phyloP scores from a whole-genome alignment of 2,329 filamentous ascomycete species.

The Colletotrichum tamarilloi region DNA sequence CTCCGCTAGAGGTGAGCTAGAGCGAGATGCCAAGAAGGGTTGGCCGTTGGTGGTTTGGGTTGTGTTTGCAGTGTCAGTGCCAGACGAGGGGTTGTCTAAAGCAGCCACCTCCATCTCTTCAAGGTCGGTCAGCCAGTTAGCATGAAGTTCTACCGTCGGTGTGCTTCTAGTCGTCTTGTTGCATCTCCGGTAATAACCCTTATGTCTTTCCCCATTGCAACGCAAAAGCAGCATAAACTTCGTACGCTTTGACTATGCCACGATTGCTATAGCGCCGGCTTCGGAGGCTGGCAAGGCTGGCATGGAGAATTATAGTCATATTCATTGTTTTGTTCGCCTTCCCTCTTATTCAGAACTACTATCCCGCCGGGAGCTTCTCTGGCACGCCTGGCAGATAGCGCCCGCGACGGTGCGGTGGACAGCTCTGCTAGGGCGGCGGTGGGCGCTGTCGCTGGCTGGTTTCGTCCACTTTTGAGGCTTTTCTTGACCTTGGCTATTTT shows the following conservation, averaged over 20 bases:
- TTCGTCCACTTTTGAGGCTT: constrained; percentile 14
- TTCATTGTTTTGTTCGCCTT: not conserved
- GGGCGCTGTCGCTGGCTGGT: constrained; percentile 21
- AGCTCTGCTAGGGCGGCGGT: not conserved
- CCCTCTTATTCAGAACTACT: not conserved
- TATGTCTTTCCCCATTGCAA: not conserved
- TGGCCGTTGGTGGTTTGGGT: not conserved
- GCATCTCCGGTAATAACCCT: not conserved
- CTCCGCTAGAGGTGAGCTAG: not conserved
- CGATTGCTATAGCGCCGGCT: constrained; percentile 8
- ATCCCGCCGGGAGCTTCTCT: not conserved
- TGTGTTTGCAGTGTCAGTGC: not conserved
- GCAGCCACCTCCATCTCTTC: not conserved
- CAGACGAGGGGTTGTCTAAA: not conserved
- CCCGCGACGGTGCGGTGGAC: not conserved
- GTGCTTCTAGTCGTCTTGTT: not conserved
- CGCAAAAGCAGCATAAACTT: not conserved
- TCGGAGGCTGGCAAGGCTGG: constrained; percentile 15
- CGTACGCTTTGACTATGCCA: not conserved
- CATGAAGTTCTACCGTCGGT: not conserved
- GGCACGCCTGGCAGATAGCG: constrained; percentile 9
- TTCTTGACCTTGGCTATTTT: not conserved
- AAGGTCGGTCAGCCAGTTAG: not conserved
- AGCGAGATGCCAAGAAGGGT: not conserved
- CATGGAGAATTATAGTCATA: not conserved